Evolutionary conservation across 805 yeast species (phyloP).

Genomic region (Wickerhamiella nectarea): DNA sequence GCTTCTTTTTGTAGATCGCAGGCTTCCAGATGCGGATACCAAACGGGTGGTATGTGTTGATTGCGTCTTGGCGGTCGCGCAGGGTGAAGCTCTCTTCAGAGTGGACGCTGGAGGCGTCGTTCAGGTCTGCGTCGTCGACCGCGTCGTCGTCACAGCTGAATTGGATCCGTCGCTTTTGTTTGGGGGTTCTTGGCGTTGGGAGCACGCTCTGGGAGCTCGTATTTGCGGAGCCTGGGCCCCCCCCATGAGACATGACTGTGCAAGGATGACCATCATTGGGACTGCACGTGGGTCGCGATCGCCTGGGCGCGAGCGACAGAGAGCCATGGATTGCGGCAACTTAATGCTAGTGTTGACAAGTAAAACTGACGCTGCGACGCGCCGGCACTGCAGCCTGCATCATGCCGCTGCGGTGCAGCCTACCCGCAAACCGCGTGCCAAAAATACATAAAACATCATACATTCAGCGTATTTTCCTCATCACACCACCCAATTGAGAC

Average conservation of each 20-base stretch:
- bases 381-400: too few relatives aligned
- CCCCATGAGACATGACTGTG: background rate
- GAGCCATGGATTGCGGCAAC: too few relatives aligned
- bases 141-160: constrained; percentile 16
- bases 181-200: background rate
- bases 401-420: too few relatives aligned
- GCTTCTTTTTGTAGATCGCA: constrained; percentile 79
- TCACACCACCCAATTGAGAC: too few relatives aligned
- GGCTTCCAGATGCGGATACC: constrained; percentile 99
- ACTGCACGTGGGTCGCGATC: too few relatives aligned
- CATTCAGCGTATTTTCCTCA: too few relatives aligned
- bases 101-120: constrained; percentile 23
- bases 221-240: background rate
- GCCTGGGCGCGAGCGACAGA: too few relatives aligned
- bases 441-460: too few relatives aligned
- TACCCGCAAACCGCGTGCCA: too few relatives aligned
- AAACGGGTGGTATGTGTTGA: constrained; percentile 91
- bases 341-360: too few relatives aligned
- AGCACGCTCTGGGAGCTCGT: background rate
- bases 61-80: constrained; percentile 88
- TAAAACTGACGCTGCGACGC: too few relatives aligned
- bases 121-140: constrained; percentile 11
- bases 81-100: constrained; percentile 76
- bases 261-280: too few relatives aligned
- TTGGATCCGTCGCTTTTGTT: constrained; percentile 8